Conservation (phyloP, 257 asterid species). For the Solanum chiquidenum region DNA sequence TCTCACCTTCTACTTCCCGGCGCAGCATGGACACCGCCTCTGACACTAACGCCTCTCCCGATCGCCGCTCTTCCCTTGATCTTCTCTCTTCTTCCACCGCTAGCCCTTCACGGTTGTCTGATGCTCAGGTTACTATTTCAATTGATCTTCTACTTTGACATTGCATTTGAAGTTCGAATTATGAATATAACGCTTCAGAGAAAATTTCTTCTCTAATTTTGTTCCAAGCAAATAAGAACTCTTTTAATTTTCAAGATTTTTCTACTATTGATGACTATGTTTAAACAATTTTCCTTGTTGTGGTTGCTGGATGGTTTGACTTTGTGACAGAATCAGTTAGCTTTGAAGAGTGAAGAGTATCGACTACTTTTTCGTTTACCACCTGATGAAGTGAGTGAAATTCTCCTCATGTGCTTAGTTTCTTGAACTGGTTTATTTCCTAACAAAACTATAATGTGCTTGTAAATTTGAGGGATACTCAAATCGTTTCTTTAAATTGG, state of each 20-base stretch:
- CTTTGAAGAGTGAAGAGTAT: conserved; percentile 81
- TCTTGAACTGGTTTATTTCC: not conserved
- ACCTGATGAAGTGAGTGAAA: conserved; percentile 69
- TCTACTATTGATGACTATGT: not conserved
- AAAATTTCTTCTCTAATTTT: not conserved
- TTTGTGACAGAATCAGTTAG: conserved; percentile 41
- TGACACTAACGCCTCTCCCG: conserved; percentile 24
- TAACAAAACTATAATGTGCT: not conserved
- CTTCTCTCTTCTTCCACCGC: conserved; percentile 18
- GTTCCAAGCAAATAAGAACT: not conserved
- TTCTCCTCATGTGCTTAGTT: not conserved
- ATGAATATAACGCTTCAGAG: not conserved
- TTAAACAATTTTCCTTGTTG: not conserved
- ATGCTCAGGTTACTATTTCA: conserved; percentile 35
- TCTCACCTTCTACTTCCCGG: conserved; percentile 14
- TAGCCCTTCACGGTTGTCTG: conserved; percentile 25
- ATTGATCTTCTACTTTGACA: not conserved
- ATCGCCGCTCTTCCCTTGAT: conserved; percentile 26
- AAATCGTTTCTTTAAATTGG: not conserved
- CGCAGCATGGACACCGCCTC: conserved; percentile 27
- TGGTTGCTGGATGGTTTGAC: not conserved
- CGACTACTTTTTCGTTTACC: conserved; percentile 92
- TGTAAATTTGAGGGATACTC: not conserved
- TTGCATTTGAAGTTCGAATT: not conserved
- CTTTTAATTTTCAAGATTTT: not conserved